Percentiles rank a stretch among this genome's conserved stretches.
phyloP scores from a whole-genome alignment of 2,329 filamentous ascomycete species.

The Pseudohalonectria lignicola region DNA sequence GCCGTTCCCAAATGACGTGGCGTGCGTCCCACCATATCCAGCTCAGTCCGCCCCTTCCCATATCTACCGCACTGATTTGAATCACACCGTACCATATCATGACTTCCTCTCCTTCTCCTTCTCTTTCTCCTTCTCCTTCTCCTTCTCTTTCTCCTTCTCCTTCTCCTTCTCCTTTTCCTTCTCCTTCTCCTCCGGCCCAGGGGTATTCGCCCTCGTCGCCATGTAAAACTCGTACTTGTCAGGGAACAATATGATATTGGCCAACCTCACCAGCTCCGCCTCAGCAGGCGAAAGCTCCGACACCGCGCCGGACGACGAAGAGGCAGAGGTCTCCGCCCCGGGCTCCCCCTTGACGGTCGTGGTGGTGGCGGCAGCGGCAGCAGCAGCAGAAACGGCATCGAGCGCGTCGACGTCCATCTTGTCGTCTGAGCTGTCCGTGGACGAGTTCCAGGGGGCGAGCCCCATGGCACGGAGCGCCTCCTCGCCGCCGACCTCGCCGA shows the following conservation, averaged over 20 bases:
- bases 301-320: neutral
- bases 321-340: conserved; percentile 3
- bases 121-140: neutral
- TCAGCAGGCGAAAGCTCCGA: conserved; percentile 23
- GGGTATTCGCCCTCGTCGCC: conserved; percentile 20
- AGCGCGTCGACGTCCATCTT: conserved; percentile 16
- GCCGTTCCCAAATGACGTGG: too few relatives aligned
- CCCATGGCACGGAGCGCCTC: conserved; percentile 47
- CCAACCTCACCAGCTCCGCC: conserved; percentile 39
- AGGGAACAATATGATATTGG: conserved; percentile 46
- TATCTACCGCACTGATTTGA: neutral
- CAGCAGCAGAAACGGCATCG: too few relatives aligned
- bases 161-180: neutral
- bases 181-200: conserved; percentile 4
- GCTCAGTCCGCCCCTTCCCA: neutral
- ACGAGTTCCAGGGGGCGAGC: conserved; percentile 34
- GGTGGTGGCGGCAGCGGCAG: too few relatives aligned
- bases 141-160: neutral
- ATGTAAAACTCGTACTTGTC: conserved; percentile 38
- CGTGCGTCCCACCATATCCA: too few relatives aligned
- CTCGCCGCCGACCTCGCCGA: conserved; percentile 36
- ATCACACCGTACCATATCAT: neutral
- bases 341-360: conserved; percentile 3
- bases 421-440: conserved; percentile 11
- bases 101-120: neutral